These are phyloP conservation scores for Stylonectria norvegica DNA, from an alignment of 2,329 filamentous ascomycete species.

Conservation along the genomic window DNA sequence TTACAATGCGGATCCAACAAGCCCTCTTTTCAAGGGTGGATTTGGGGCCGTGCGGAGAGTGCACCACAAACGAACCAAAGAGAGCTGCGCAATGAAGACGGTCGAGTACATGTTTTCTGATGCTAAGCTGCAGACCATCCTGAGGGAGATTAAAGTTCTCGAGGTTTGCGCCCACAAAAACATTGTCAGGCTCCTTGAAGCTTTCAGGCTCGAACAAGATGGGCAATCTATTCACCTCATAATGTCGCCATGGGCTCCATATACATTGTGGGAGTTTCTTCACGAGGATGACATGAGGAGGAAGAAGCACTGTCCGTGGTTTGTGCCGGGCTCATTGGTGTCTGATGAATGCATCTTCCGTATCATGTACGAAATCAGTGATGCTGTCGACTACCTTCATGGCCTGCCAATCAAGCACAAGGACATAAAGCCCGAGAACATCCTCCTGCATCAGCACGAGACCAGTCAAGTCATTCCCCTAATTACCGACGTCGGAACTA, in stretches of 20 bases:
- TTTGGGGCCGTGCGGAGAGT: not conserved
- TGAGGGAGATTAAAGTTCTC: slow-evolving; percentile 8
- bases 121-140: slow-evolving; percentile 4
- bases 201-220: not conserved
- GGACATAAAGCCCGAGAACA: slow-evolving; percentile 15
- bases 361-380: slow-evolving; percentile 7
- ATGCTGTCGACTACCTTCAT: slow-evolving; percentile 9
- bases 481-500: slow-evolving; percentile 4
- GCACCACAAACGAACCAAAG: not conserved
- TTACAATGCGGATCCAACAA: not conserved
- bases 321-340: not conserved
- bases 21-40: not conserved
- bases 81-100: slow-evolving; percentile 1
- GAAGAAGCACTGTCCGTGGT: slow-evolving; percentile 4
- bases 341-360: not conserved
- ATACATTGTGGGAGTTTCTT: slow-evolving; percentile 6
- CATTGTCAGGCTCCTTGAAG: slow-evolving; percentile 10
- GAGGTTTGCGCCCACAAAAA: slow-evolving; percentile 9
- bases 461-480: not conserved
- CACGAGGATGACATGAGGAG: not conserved
- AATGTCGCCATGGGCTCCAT: slow-evolving; percentile 13
- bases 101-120: not conserved
- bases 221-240: slow-evolving; percentile 5
- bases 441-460: slow-evolving; percentile 5
- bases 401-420: slow-evolving; percentile 12